Percentiles rank a stretch among this genome's conserved stretches.
phyloP scores from a whole-genome alignment of 208 protist species.

The Acanthamoeba triangularis region DNA sequence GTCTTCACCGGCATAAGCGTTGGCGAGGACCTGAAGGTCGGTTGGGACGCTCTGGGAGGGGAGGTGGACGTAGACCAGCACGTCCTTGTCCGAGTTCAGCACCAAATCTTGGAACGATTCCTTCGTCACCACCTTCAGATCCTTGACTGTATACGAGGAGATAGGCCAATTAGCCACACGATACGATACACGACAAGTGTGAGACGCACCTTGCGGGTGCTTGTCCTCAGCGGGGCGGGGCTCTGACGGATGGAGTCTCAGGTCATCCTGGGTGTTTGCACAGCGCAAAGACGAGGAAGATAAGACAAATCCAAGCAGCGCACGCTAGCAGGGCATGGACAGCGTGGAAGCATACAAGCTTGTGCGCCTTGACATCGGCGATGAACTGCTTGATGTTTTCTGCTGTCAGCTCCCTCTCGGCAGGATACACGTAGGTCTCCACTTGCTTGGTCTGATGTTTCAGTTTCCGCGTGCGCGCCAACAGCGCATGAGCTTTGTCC shows the following conservation, averaged over 20 bases:
- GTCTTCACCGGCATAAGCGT: not conserved
- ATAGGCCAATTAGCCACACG: no score
- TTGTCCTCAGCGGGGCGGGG: slow-evolving; percentile 29
- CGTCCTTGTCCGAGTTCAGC: slow-evolving; percentile 29
- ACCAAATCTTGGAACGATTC: slow-evolving; percentile 30
- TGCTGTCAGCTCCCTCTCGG: not conserved
- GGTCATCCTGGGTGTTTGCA: no score
- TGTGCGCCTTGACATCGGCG: not conserved
- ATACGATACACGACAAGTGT: not conserved
- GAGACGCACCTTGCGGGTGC: slow-evolving; percentile 26
- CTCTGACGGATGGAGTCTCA: not conserved
- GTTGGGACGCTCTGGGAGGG: not conserved
- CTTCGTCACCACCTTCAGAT: slow-evolving; percentile 30
- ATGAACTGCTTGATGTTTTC: slow-evolving; percentile 45
- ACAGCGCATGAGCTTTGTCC: no score
- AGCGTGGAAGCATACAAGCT: not conserved
- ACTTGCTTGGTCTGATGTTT: slow-evolving; percentile 9
- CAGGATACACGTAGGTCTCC: slow-evolving; percentile 18
- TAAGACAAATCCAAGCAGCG: no score
- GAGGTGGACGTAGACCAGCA: slow-evolving; percentile 22
- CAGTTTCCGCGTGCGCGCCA: no score
- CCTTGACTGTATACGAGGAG: not conserved
- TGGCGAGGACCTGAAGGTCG: slow-evolving; percentile 35
- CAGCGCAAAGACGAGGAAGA: no score
- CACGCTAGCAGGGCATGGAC: no score